These are phyloP conservation scores for Kuraishia borneana DNA, from an alignment of 805 yeast genomes.

Conservation along the genomic window DNA sequence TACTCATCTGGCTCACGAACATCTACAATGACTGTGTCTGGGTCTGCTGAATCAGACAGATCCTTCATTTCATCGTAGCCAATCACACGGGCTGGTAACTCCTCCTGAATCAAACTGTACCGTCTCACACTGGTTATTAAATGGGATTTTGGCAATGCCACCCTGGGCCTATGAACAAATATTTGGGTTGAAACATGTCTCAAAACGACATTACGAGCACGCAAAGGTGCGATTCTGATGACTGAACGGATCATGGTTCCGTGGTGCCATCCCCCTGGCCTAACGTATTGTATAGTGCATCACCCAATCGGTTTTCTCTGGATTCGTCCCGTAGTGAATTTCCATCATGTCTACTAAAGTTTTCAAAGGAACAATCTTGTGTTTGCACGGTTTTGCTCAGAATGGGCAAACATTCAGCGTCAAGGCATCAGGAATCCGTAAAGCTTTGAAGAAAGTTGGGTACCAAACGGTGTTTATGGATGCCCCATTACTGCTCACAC, in stretches of 20 bases:
- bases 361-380: constrained; percentile 45
- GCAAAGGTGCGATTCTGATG: too few relatives aligned
- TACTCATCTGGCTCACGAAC: constrained; percentile 86
- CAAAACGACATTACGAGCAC: too few relatives aligned
- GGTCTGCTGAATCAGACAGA: constrained; percentile 19
- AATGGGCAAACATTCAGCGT: constrained; percentile 75
- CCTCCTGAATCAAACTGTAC: constrained; percentile 15
- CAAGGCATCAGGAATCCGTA: constrained; percentile 83
- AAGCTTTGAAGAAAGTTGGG: constrained; percentile 50
- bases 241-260: too few relatives aligned
- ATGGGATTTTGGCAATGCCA: too few relatives aligned
- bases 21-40: constrained; percentile 56
- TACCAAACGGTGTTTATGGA: constrained; percentile 68
- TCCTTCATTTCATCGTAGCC: constrained; percentile 21
- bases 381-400: constrained; percentile 87
- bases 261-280: too few relatives aligned
- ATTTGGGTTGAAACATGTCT: too few relatives aligned
- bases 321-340: too few relatives aligned
- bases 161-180: too few relatives aligned
- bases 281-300: too few relatives aligned
- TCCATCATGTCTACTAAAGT: constrained; percentile 1
- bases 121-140: too few relatives aligned
- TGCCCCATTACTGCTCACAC: constrained; percentile 59
- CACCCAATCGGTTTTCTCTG: too few relatives aligned
- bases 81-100: constrained; percentile 18